Percentiles rank a stretch among this genome's conserved stretches.
phyloP scores from a whole-genome alignment of 2,329 filamentous ascomycete species.

The Clonostachys sp. region DNA sequence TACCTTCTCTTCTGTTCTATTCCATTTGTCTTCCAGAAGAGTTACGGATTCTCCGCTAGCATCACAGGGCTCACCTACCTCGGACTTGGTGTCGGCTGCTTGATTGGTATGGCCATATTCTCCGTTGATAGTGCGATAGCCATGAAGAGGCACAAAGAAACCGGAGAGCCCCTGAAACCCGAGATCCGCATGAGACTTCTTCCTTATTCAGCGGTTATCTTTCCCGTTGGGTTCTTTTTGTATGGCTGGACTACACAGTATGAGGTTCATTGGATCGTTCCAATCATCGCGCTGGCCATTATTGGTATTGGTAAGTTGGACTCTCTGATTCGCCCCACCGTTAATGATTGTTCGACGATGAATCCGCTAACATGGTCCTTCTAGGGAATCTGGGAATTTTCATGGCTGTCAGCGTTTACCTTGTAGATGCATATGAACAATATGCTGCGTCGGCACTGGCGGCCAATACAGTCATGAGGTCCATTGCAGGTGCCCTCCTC shows the following conservation, averaged over 20 bases:
- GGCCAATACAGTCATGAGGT: constrained; percentile 49
- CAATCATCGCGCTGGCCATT: constrained; percentile 36
- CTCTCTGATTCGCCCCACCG: constrained; percentile 10
- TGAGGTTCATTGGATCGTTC: constrained; percentile 43
- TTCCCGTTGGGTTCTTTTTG: constrained; percentile 47
- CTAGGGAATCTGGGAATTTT: not conserved
- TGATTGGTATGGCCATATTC: constrained; percentile 14
- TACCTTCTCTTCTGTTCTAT: constrained; percentile 50
- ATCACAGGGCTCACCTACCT: constrained; percentile 30
- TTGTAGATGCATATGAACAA: constrained; percentile 45
- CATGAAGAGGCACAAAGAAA: constrained; percentile 39
- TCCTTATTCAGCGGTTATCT: constrained; percentile 35
- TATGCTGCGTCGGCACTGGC: constrained; percentile 42
- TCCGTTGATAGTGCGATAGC: constrained; percentile 18
- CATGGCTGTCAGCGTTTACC: constrained; percentile 47
- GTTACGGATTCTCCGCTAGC: constrained; percentile 35
- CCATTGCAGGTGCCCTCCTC: constrained; percentile 54
- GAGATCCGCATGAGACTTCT: constrained; percentile 3
- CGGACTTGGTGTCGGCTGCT: constrained; percentile 32
- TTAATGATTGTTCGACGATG: not conserved
- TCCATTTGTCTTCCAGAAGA: constrained; percentile 52
- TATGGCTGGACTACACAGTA: constrained; percentile 46
- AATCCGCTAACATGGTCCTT: not conserved
- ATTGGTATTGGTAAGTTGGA: constrained; percentile 31
- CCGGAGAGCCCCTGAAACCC: not conserved